Base-by-base conservation (phyloP, 495 filamentous ascomycete species). In the Physcia stellaris region DNA sequence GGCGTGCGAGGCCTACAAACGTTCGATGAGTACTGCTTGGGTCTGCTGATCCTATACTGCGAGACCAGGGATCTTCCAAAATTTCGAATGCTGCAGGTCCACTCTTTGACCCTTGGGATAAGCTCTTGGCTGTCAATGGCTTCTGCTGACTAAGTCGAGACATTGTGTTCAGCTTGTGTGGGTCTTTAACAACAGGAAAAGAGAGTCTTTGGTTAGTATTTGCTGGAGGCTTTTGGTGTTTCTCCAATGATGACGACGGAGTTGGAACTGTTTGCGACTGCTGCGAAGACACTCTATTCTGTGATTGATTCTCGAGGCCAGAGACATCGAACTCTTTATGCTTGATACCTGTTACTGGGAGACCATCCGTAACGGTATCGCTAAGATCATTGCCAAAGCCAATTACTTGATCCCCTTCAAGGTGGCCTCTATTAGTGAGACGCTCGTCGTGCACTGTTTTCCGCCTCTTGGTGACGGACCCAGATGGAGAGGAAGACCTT, bases 121-220 rank as follows among this genome's bases (percentile, higher is more conserved):
- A n/a, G n/a, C n/a, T n/a, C 32, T 59, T 56, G 37, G 64, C 66
- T 10, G 59, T 54, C 28, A 63, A 66, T 26, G 59, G 58, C 23
- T 61, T 71, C 20, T 63, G 64, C 54, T 92, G 83, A 52, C 80
- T 87, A 34, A 86, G 68, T 39, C 79, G 68, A 24, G 75, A 41
- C 5, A 67, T 58, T 2, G 80, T 84, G 42, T 64, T 67, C 19
- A 71, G 67, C 42, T 83, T 71, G 43, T 78, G 71, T 0, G 79
- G 70, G 42, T 90, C 71, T 56, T 94, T 94, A 12, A 92, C 83
- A 7, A 88, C 73, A 1, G 80, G 71, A 47, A 84, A 93, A 12
- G 62, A 63, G 17, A 84, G 64, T 1, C 51, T 56, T n/a, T 39
- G 44, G n/a, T 55, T 60, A 24, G 54, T 48, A 4, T 38, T 32